Conservation (phyloP, 2,329 filamentous ascomycete genomes). For the Cyclaneusma minus region DNA sequence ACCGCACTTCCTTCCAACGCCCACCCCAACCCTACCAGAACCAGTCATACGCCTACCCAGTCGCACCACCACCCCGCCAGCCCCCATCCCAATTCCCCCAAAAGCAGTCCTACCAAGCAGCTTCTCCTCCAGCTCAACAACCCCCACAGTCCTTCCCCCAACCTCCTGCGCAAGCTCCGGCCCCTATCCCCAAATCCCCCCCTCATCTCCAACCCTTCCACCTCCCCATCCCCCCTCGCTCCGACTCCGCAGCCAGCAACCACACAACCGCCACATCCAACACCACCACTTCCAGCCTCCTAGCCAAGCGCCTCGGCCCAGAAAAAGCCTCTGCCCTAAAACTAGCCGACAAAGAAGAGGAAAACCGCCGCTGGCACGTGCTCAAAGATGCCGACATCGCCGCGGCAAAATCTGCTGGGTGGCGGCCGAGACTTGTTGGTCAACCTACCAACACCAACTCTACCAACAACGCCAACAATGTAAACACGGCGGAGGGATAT, state of each 20-base stretch:
- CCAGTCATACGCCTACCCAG: conserved; percentile 4
- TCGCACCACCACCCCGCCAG: conserved; percentile 1
- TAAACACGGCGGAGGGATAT: too few species aligned
- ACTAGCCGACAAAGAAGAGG: conserved; percentile 15
- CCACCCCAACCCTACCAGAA: conserved; percentile 1
- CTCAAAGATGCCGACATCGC: conserved; percentile 11
- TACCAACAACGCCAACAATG: too few species aligned
- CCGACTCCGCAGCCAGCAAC: too few species aligned
- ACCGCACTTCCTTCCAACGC: too few species aligned
- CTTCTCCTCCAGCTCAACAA: conserved; percentile 3
- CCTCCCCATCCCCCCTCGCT: conserved; percentile 2
- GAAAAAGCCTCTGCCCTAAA: conserved; percentile 32
- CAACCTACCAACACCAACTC: too few species aligned
- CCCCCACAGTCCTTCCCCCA: conserved; percentile 5
- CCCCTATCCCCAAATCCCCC: too few species aligned
- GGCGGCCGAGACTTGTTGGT: too few species aligned
- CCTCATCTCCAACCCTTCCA: too few species aligned
- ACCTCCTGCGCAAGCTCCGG: too few species aligned
- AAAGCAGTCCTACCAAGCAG: conserved; percentile 1
- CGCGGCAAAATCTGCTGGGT: conserved; percentile 11
- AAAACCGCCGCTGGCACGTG: conserved; percentile 12
- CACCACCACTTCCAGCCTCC: conserved; percentile 26
- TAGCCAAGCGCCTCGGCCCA: conserved; percentile 35
- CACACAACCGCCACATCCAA: too few species aligned
- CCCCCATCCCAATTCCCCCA: neutral